Percentiles rank a stretch among this genome's conserved stretches.
Evolutionary conservation across 768 basidiomycete species (phyloP).

Genomic region (Leccinum fibrillosum): DNA sequence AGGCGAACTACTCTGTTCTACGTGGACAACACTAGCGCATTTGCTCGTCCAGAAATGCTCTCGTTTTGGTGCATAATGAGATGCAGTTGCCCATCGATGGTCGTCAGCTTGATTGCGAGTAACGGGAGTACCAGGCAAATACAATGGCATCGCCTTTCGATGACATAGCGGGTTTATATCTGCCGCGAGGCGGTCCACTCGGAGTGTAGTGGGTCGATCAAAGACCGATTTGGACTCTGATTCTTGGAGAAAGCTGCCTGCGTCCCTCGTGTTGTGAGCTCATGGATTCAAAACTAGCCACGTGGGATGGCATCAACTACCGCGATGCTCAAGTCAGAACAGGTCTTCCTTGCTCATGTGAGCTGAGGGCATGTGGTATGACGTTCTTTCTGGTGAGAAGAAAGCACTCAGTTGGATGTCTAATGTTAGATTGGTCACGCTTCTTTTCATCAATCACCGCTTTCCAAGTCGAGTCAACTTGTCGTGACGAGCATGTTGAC

Average conservation of each 20-base stretch:
- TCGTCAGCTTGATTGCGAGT: too few species aligned
- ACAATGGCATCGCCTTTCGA: background rate
- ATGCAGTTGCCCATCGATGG: background rate
- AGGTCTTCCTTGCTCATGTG: background rate
- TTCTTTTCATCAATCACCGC: background rate
- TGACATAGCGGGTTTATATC: background rate
- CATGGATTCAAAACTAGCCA: background rate
- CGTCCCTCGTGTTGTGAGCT: slow-evolving; percentile 1
- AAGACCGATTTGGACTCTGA: background rate
- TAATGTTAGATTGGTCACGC: slow-evolving; percentile 13
- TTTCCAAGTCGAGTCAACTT: slow-evolving; percentile 7
- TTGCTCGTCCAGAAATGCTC: background rate
- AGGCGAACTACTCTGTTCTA: background rate
- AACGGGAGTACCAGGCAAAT: too few species aligned
- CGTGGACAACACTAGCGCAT: too few species aligned
- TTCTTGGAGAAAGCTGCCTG: background rate
- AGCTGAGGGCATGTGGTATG: slow-evolving; percentile 14
- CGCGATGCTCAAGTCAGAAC: slow-evolving; percentile 8
- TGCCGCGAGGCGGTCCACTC: background rate
- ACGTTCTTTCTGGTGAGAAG: background rate
- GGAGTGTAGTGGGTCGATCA: background rate
- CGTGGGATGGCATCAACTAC: background rate
- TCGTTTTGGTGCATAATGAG: background rate
- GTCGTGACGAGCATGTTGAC: slow-evolving; percentile 5
- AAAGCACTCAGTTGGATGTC: background rate